phyloP scores from a whole-genome alignment of 805 yeast genomes.

The Blastobotrys terrestris region DNA sequence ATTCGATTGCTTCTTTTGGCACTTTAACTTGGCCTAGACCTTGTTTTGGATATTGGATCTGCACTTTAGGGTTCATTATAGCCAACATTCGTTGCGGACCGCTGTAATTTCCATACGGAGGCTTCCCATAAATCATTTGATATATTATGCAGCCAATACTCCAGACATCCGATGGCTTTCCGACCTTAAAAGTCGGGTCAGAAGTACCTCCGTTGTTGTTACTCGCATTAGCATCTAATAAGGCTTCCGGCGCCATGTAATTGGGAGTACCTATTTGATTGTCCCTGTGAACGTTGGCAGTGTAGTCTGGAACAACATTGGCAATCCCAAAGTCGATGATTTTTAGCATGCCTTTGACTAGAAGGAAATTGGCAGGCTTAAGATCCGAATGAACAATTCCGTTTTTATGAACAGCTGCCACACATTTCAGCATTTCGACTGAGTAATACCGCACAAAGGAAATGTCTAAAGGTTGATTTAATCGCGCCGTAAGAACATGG shows the following conservation, averaged over 20 bases:
- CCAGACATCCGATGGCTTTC: constrained; percentile 96
- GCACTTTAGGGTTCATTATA: constrained; percentile 76
- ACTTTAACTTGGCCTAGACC: constrained; percentile 60
- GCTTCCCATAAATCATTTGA: constrained; percentile 90
- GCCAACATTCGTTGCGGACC: constrained; percentile 77
- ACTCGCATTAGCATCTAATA: constrained; percentile 48
- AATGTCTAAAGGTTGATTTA: constrained; percentile 49
- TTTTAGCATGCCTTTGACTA: constrained; percentile 75
- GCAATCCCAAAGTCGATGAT: constrained; percentile 89
- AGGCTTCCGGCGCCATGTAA: constrained; percentile 97
- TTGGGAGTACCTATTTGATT: constrained; percentile 93
- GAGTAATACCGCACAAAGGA: constrained; percentile 78
- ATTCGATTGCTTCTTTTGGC: constrained; percentile 61
- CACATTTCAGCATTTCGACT: constrained; percentile 72
- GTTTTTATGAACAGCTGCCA: constrained; percentile 76
- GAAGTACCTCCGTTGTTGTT: constrained; percentile 10
- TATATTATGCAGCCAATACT: constrained; percentile 94
- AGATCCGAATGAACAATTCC: constrained; percentile 83
- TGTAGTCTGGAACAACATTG: constrained; percentile 89
- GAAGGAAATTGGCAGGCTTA: constrained; percentile 47
- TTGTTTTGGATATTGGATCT: constrained; percentile 55
- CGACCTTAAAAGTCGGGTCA: constrained; percentile 53
- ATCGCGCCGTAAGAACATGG: constrained; percentile 59
- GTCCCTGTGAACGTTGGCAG: constrained; percentile 82
- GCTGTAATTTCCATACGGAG: constrained; percentile 78